Evolutionary conservation across 306 rosid genomes (phyloP).

Genomic region (Geum urbanum): DNA sequence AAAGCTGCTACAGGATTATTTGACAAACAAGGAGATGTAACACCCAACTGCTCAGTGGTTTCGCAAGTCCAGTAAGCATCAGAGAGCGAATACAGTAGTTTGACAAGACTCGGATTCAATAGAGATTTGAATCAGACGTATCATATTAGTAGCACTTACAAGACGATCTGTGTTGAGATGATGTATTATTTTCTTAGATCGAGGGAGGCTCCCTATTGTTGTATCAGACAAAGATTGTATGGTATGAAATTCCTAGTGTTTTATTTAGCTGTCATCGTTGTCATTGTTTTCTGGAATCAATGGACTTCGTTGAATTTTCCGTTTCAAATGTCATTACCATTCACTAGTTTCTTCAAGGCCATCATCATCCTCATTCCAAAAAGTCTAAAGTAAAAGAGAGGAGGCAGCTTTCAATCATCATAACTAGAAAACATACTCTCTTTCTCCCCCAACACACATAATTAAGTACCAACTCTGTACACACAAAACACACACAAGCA

Average conservation of each 20-base stretch:
- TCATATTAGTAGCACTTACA: not conserved
- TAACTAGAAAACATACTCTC: not conserved
- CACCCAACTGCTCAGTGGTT: slow-evolving; percentile 17
- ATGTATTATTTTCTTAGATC: not conserved
- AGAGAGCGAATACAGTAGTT: not conserved
- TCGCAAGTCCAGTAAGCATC: slow-evolving; percentile 2
- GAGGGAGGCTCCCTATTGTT: not conserved
- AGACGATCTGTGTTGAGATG: not conserved
- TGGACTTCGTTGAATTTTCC: not conserved
- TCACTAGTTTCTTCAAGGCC: not conserved
- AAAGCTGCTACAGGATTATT: slow-evolving; percentile 61
- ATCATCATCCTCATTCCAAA: not conserved
- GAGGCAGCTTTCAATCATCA: not conserved
- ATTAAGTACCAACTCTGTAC: not conserved
- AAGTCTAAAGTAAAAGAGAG: not conserved
- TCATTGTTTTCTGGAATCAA: not conserved
- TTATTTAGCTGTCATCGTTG: not conserved
- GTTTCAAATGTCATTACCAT: not conserved
- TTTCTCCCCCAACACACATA: not conserved
- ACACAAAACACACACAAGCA: slow-evolving; percentile 16
- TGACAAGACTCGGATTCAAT: not conserved
- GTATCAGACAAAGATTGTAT: not conserved
- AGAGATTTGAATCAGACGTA: not conserved
- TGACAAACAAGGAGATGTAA: slow-evolving; percentile 42
- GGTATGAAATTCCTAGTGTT: not conserved